A percentile compares a stretch with the other conserved stretches of the same genome.
phyloP scores from a whole-genome alignment of 805 yeast species.

The Tetrapisispora nanseiensis region DNA sequence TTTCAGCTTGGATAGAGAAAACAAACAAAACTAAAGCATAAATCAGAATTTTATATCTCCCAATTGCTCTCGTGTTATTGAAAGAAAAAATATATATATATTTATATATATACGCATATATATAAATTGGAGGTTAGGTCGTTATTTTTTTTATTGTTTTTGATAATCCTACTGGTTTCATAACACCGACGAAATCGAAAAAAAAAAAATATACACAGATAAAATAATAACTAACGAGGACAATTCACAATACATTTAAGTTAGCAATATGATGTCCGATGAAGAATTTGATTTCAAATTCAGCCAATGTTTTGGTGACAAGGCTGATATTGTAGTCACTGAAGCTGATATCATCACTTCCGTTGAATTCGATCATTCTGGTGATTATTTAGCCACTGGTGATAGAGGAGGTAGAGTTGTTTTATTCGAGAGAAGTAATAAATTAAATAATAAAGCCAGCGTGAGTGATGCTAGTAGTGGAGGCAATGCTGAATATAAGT shows the following conservation, averaged over 20 bases:
- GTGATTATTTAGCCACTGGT: constrained; percentile 94
- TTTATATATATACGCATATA: too few species aligned
- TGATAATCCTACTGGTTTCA: too few species aligned
- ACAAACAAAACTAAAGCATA: too few species aligned
- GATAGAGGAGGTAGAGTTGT: constrained; percentile 98
- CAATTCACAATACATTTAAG: background rate
- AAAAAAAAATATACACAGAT: too few species aligned
- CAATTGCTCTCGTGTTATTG: too few species aligned
- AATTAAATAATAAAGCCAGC: constrained; percentile 34
- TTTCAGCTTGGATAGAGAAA: too few species aligned
- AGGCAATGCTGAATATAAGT: constrained; percentile 77
- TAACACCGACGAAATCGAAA: too few species aligned
- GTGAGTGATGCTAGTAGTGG: background rate
- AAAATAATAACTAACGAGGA: background rate
- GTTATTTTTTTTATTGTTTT: too few species aligned
- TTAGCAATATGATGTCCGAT: constrained; percentile 18
- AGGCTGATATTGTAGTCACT: constrained; percentile 92
- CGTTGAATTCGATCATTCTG: constrained; percentile 91
- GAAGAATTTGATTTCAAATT: constrained; percentile 47
- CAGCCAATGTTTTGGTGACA: constrained; percentile 97
- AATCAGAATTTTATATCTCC: too few species aligned
- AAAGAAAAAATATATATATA: too few species aligned
- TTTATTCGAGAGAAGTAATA: constrained; percentile 79
- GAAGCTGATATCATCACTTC: constrained; percentile 97
- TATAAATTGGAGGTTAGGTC: too few species aligned